phyloP scores from a whole-genome alignment of 2,329 filamentous ascomycete species.

The Tolypocladium amazonense region DNA sequence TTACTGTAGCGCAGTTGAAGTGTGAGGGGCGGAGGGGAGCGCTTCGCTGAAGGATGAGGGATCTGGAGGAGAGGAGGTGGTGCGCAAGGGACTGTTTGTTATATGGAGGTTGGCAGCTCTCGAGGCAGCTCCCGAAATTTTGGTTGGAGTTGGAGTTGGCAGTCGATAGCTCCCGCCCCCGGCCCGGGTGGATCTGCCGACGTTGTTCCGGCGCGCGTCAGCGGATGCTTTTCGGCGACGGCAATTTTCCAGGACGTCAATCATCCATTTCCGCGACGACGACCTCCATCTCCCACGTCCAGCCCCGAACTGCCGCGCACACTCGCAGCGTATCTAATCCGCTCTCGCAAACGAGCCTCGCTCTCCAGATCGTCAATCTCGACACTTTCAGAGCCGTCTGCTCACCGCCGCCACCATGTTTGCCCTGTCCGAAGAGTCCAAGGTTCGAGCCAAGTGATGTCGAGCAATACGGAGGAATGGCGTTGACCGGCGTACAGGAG shows the following conservation, averaged over 20 bases:
- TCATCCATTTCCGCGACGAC: neutral
- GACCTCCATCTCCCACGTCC: neutral
- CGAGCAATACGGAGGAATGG: neutral
- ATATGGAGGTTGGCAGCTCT: neutral
- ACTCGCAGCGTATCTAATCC: neutral
- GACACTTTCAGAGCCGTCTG: slow-evolving; percentile 4
- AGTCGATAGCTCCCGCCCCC: neutral
- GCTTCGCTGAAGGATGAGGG: neutral
- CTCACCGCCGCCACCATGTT: slow-evolving; percentile 35
- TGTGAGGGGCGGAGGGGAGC: neutral
- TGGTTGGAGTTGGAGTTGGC: neutral
- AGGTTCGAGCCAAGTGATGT: slow-evolving; percentile 44
- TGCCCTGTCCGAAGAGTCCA: slow-evolving; percentile 87
- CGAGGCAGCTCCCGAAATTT: neutral
- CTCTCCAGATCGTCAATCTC: neutral
- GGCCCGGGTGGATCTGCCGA: slow-evolving; percentile 12
- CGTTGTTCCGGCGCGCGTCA: slow-evolving; percentile 15
- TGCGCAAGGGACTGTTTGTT: neutral
- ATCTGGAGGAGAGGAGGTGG: neutral
- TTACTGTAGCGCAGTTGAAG: neutral
- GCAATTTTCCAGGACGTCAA: neutral
- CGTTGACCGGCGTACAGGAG: slow-evolving; percentile 52
- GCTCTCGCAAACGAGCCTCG: neutral
- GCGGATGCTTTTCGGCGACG: neutral
- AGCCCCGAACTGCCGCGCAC: neutral